These are phyloP conservation scores for Plasmodium falciparum DNA, from an alignment of 169 alveolate species.

Conservation along the genomic window DNA sequence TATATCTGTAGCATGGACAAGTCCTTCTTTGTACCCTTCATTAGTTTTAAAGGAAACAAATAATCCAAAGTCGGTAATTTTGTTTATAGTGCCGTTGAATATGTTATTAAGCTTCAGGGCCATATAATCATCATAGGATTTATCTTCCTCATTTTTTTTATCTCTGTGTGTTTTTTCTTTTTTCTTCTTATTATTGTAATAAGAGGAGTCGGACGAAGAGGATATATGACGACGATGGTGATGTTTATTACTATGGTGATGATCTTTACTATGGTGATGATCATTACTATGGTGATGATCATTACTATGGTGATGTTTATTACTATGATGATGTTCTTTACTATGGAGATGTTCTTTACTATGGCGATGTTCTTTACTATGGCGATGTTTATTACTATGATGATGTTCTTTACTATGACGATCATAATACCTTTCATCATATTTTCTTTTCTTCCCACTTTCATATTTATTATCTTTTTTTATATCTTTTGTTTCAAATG, in stretches of 20 bases:
- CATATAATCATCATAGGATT: not conserved
- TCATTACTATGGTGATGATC: too few species aligned
- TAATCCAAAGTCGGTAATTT: constrained; percentile 86
- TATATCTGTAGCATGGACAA: constrained; percentile 87
- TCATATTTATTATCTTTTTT: too few species aligned
- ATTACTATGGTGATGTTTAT: too few species aligned
- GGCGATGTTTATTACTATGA: too few species aligned
- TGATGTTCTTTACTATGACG: not conserved
- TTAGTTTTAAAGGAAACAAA: constrained; percentile 82
- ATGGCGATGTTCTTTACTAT: not conserved
- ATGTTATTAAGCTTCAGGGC: constrained; percentile 37
- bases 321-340: too few species aligned
- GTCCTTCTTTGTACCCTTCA: constrained; percentile 86
- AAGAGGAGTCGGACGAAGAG: too few species aligned
- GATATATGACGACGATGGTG: too few species aligned
- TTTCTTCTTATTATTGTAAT: too few species aligned
- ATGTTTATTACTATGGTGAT: too few species aligned
- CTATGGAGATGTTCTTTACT: not conserved
- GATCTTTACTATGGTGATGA: too few species aligned
- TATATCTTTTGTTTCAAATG: too few species aligned
- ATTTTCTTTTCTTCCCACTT: not conserved
- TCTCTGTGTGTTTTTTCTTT: constrained; percentile 3
- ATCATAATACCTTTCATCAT: not conserved
- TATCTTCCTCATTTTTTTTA: not conserved
- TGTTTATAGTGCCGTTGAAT: constrained; percentile 81